A percentile compares a stretch with the other conserved stretches of the same genome.
Evolutionary conservation across 2,329 filamentous ascomycete species (phyloP).

Genomic region (Colletotrichum endophyticum): DNA sequence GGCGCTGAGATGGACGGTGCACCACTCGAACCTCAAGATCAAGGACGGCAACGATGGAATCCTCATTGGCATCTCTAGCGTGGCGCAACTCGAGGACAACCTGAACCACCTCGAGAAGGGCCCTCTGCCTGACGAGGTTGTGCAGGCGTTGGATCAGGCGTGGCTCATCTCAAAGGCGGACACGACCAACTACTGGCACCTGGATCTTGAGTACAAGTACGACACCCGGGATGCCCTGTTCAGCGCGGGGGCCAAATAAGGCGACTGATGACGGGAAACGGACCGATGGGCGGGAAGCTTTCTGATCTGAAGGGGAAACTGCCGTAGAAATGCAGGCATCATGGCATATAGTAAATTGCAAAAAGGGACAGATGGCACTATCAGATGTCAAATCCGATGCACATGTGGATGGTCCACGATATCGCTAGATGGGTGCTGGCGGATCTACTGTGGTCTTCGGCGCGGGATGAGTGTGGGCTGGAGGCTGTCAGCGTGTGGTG

Average conservation of each 20-base stretch:
- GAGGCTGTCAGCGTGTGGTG: background rate
- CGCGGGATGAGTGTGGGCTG: background rate
- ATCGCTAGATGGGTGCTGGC: background rate
- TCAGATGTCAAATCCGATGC: conserved; percentile 7
- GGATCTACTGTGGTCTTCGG: background rate
- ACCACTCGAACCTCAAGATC: conserved; percentile 68
- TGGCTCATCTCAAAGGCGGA: conserved; percentile 74
- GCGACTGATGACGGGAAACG: background rate
- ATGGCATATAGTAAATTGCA: background rate
- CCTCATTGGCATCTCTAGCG: conserved; percentile 63
- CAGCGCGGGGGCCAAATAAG: conserved; percentile 42
- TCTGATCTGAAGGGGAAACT: background rate
- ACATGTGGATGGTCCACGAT: background rate
- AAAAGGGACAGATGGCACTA: background rate
- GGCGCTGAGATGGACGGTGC: conserved; percentile 74
- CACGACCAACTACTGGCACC: conserved; percentile 58
- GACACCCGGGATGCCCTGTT: conserved; percentile 67
- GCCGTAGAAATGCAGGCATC: background rate
- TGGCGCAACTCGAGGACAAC: conserved; percentile 63
- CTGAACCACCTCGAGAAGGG: conserved; percentile 67
- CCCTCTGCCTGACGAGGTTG: conserved; percentile 77
- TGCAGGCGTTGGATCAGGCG: conserved; percentile 76
- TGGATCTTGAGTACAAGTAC: conserved; percentile 70
- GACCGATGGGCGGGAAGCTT: background rate
- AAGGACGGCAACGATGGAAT: conserved; percentile 62